These are phyloP conservation scores for Aspergillus coremiiformis DNA, from an alignment of 495 filamentous ascomycete species.

Conservation along the genomic window DNA sequence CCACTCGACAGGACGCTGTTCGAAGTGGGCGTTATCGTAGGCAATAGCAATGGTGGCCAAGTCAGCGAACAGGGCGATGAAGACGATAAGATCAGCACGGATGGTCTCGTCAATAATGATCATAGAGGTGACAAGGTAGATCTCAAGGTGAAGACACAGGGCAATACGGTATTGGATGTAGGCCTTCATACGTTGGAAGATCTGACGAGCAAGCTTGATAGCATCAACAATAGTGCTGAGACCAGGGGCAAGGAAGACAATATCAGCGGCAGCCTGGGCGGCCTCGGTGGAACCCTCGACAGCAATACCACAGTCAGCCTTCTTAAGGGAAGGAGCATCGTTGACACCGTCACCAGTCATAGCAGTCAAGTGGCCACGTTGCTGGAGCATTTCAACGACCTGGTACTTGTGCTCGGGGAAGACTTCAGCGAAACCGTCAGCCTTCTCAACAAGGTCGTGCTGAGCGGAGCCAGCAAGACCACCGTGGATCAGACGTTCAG, in stretches of 20 bases:
- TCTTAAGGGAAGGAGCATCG: slow-evolving; percentile 66
- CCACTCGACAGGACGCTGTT: slow-evolving; percentile 66
- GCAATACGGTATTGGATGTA: slow-evolving; percentile 79
- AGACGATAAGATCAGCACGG: slow-evolving; percentile 60
- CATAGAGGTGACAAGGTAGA: slow-evolving; percentile 72
- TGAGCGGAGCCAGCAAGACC: slow-evolving; percentile 65
- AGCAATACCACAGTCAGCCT: slow-evolving; percentile 69
- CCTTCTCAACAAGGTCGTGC: slow-evolving; percentile 69
- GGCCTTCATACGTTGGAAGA: slow-evolving; percentile 78
- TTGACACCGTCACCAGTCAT: slow-evolving; percentile 74
- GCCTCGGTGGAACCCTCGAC: slow-evolving; percentile 72
- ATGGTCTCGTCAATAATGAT: slow-evolving; percentile 71
- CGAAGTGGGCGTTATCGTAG: slow-evolving; percentile 71
- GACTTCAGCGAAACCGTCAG: slow-evolving; percentile 70
- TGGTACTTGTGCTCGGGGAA: slow-evolving; percentile 76
- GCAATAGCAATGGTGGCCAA: slow-evolving; percentile 69
- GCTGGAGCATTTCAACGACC: slow-evolving; percentile 70
- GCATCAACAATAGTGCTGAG: slow-evolving; percentile 68
- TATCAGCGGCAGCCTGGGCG: slow-evolving; percentile 70
- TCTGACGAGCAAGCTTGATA: slow-evolving; percentile 72
- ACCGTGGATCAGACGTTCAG: slow-evolving; percentile 65
- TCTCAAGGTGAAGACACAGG: slow-evolving; percentile 67
- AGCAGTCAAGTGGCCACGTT: slow-evolving; percentile 65
- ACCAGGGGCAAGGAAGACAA: slow-evolving; percentile 73
- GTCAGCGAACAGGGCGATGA: slow-evolving; percentile 72